These are phyloP conservation scores for Hanseniaspora gamundiae DNA, from an alignment of 1,139 yeast species.

Conservation along the genomic window DNA sequence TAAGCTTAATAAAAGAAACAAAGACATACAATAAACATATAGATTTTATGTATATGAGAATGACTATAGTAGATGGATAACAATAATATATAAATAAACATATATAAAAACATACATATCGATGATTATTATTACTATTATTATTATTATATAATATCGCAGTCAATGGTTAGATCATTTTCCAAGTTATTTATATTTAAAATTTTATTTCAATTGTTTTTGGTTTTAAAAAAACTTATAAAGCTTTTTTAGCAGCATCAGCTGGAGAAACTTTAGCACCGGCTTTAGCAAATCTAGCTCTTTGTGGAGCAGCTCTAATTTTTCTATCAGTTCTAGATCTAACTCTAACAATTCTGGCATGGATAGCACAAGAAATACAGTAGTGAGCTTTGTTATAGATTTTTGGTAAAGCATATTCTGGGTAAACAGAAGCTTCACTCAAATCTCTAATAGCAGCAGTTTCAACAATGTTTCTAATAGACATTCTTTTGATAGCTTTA, in stretches of 20 bases:
- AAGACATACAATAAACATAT: too few relatives aligned
- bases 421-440: constrained; percentile 98
- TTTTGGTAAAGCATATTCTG: constrained; percentile 99
- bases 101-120: too few relatives aligned
- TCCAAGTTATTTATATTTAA: too few relatives aligned
- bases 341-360: constrained; percentile 99
- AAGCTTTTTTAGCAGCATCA: constrained; percentile 95
- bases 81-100: too few relatives aligned
- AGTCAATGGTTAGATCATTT: too few relatives aligned
- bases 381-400: constrained; percentile 99
- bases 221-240: too few relatives aligned
- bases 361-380: constrained; percentile 99
- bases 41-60: too few relatives aligned
- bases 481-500: constrained; percentile 99
- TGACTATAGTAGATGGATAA: background rate
- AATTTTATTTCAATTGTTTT: too few relatives aligned
- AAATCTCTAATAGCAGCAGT: constrained; percentile 99
- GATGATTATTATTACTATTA: too few relatives aligned
- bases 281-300: constrained; percentile 90
- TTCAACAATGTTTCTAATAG: constrained; percentile 99
- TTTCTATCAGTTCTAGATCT: constrained; percentile 99
- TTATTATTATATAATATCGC: background rate
- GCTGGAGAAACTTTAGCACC: constrained; percentile 95
- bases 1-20: too few relatives aligned
- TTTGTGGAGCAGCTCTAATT: constrained; percentile 97